Base-by-base conservation (phyloP, 2,329 filamentous ascomycete genomes). In the Thermothelomyces thermophilus region DNA sequence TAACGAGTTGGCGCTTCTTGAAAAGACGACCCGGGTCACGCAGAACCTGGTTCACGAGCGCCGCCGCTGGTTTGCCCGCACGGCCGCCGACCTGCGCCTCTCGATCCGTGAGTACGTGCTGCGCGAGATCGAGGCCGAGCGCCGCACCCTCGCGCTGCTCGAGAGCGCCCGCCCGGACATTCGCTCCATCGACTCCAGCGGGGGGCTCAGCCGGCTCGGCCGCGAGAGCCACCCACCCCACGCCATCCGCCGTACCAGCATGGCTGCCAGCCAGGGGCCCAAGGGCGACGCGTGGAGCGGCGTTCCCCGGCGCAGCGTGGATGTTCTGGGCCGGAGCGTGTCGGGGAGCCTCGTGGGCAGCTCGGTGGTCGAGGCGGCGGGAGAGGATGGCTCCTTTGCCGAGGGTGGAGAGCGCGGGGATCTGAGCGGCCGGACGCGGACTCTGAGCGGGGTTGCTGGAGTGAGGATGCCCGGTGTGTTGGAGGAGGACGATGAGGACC, bases 201-300 rank as follows among this genome's bases (percentile, higher is more conserved):
- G 93, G 48, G 93, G 93, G 10, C 79, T 98, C 40, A 93, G 86
- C 62, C 82, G 93, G 36, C 77, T 98, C 30, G 93, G 93, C 36
- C 83, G 93, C 51, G 93, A 98, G 69, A 74, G 86, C 14, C 89
- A 95, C 65, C 91, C 93, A n/a, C 46, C 37, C n/a, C 10, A 24
- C 5, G 51, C 57, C 28, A 67, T 73, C 52, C 81, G 93, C 48
- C 82, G 91, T 54, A 70, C 84, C 22, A 91, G 82, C 67, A 70
- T 96, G 58, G 87, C 87, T 14, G 87, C 87, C 41, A 93, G 87
- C 62, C 93, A 98, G 69, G 93, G 93, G 0, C 91, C 93, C 43
- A 95, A 95, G 71, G 93, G 93, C n/a, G 93, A 98, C 67, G 86
- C 93, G 14, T 98, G 93, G 93, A 95, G 89, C 62, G 93, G 93